These are phyloP conservation scores for Colletotrichum phormii DNA, from an alignment of 2,329 filamentous ascomycete genomes.

Conservation along the genomic window DNA sequence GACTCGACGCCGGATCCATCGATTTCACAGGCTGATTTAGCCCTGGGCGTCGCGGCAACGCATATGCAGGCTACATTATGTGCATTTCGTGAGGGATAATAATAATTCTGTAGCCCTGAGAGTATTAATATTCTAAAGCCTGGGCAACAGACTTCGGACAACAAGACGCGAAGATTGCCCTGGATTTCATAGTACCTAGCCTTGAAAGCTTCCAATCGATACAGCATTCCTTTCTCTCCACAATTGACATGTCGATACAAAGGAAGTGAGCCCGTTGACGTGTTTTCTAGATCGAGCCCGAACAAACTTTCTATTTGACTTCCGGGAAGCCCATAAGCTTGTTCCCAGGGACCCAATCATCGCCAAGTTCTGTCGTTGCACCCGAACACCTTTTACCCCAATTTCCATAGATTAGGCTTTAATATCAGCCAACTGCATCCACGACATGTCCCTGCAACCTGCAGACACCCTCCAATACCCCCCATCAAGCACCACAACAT, in stretches of 20 bases:
- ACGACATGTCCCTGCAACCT: not conserved
- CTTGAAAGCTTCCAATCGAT: too few species aligned
- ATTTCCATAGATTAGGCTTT: not conserved
- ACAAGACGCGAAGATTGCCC: not conserved
- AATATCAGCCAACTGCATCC: not conserved
- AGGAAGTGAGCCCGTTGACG: not conserved
- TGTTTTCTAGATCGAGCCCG: not conserved
- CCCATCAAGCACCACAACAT: not conserved
- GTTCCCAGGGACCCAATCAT: not conserved
- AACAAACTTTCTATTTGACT: not conserved
- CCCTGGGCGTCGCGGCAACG: not conserved
- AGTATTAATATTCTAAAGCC: not conserved
- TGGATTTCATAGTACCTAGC: not conserved
- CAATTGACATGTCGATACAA: too few species aligned
- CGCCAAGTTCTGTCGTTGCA: not conserved
- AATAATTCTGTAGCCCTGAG: not conserved
- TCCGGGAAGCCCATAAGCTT: conserved; percentile 22
- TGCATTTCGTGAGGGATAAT: not conserved
- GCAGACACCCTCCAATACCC: not conserved
- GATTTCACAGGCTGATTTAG: not conserved
- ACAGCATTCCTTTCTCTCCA: not conserved
- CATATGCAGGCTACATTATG: not conserved
- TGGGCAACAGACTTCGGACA: too few species aligned
- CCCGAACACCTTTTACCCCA: not conserved
- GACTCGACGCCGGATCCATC: not conserved